These are phyloP conservation scores for Phytophthora pini DNA, from an alignment of 352 stramenopile species.

Conservation along the genomic window DNA sequence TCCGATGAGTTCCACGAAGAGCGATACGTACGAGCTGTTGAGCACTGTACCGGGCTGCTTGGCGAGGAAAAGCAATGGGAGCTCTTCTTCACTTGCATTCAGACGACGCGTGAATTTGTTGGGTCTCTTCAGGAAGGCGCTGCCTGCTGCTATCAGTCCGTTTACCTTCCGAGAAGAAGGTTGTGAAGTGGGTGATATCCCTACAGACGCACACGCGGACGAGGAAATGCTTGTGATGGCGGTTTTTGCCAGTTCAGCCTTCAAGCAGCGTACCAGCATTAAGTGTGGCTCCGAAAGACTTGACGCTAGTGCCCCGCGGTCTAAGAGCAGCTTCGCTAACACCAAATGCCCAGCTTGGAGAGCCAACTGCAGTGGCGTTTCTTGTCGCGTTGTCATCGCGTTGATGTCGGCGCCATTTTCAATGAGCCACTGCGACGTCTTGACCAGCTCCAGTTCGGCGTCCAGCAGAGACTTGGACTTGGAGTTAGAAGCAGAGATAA, in stretches of 20 bases:
- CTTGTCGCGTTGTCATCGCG: conserved; percentile 43
- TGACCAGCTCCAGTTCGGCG: conserved; percentile 60
- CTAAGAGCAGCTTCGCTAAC: conserved; percentile 61
- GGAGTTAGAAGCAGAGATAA: conserved; percentile 15
- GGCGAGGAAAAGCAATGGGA: conserved; percentile 70
- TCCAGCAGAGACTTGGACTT: conserved; percentile 50
- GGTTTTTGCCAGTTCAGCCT: conserved; percentile 59
- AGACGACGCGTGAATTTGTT: conserved; percentile 27
- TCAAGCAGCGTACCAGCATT: conserved; percentile 56
- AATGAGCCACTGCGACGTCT: conserved; percentile 74
- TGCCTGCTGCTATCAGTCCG: conserved; percentile 20
- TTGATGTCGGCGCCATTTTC: conserved; percentile 81
- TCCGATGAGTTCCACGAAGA: conserved; percentile 80
- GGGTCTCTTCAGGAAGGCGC: conserved; percentile 28
- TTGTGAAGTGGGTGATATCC: conserved; percentile 9
- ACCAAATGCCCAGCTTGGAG: conserved; percentile 56
- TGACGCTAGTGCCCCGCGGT: conserved; percentile 55
- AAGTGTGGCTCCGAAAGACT: conserved; percentile 52
- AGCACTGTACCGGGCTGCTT: conserved; percentile 76
- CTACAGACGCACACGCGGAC: conserved; percentile 19
- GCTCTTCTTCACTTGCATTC: conserved; percentile 34
- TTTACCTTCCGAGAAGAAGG: conserved; percentile 12
- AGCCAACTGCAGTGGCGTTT: conserved; percentile 68
- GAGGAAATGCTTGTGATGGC: conserved; percentile 69
- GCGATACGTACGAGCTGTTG: conserved; percentile 84